Conservation (phyloP, 1,284 basidiomycete genomes). For the Malassezia arunalokei region DNA sequence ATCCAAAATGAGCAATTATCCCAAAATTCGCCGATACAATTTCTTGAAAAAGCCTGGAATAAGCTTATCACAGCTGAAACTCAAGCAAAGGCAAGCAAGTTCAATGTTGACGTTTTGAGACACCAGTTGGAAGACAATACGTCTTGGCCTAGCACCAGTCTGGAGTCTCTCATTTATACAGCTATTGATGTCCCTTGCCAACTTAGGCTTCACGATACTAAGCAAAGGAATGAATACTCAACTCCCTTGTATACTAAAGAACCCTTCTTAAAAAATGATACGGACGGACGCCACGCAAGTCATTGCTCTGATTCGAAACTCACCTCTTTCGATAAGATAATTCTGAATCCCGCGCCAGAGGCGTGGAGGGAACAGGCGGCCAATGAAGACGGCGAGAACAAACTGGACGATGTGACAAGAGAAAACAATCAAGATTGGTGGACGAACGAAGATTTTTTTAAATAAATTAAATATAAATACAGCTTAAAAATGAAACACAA, state of each 20-base stretch:
- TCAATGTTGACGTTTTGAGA: background rate
- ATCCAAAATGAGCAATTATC: background rate
- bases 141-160: background rate
- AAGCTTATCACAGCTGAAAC: background rate
- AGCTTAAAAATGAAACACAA: background rate
- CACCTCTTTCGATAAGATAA: too few species aligned
- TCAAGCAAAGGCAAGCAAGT: background rate
- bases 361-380: too few species aligned
- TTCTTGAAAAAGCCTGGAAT: slow-evolving; percentile 11
- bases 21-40: slow-evolving; percentile 1
- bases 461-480: background rate
- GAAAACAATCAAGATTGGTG: too few species aligned
- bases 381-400: too few species aligned
- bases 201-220: background rate
- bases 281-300: too few species aligned
- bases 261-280: too few species aligned
- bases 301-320: too few species aligned
- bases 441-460: too few species aligned
- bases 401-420: too few species aligned
- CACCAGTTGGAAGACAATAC: background rate
- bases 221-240: too few species aligned
- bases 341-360: too few species aligned
- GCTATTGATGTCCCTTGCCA: background rate
- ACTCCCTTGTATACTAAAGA: too few species aligned
- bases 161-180: background rate